A percentile compares a stretch with the other conserved stretches of the same genome.
phyloP scores from a whole-genome alignment of 2,329 filamentous ascomycete genomes.

The Metarhizium guizhouense region DNA sequence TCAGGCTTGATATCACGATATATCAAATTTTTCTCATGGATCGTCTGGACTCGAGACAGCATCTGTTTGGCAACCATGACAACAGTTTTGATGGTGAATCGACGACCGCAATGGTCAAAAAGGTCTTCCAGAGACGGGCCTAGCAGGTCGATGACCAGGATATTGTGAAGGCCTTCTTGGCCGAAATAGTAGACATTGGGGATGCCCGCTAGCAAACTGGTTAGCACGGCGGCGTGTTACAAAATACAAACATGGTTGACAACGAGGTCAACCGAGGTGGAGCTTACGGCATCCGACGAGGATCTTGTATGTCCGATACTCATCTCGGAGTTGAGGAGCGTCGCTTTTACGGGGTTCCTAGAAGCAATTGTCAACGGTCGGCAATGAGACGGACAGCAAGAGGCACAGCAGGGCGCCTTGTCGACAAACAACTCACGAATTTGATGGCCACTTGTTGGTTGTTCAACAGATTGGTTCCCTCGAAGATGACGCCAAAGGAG shows the following conservation, averaged over 20 bases:
- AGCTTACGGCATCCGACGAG: constrained; percentile 93
- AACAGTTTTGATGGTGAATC: constrained; percentile 99
- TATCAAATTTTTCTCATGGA: constrained; percentile 99
- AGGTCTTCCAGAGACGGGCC: constrained; percentile 93
- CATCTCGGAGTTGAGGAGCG: constrained; percentile 92
- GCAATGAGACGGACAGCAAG: constrained; percentile 3
- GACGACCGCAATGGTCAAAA: constrained; percentile 99
- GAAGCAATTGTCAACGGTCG: constrained; percentile 3
- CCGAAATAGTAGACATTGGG: constrained; percentile 99
- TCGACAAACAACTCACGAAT: constrained; percentile 58
- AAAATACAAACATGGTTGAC: not conserved
- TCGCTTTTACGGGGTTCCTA: constrained; percentile 98
- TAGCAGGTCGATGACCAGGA: constrained; percentile 96
- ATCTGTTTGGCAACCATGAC: constrained; percentile 93
- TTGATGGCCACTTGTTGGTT: constrained; percentile 99
- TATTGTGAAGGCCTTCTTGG: constrained; percentile 99
- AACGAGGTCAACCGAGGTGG: not conserved
- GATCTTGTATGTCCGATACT: constrained; percentile 99
- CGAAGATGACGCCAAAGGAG: constrained; percentile 97
- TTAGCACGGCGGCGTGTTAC: not conserved
- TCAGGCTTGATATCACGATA: constrained; percentile 99
- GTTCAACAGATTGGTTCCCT: constrained; percentile 96
- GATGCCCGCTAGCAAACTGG: constrained; percentile 55
- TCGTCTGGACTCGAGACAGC: constrained; percentile 98
- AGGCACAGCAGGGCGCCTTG: not conserved